A percentile compares a stretch with the other conserved stretches of the same genome.
These are phyloP conservation scores for Pseudonitzschia multiseries DNA, from an alignment of 108 stramenopile genomes.

Conservation along the genomic window DNA sequence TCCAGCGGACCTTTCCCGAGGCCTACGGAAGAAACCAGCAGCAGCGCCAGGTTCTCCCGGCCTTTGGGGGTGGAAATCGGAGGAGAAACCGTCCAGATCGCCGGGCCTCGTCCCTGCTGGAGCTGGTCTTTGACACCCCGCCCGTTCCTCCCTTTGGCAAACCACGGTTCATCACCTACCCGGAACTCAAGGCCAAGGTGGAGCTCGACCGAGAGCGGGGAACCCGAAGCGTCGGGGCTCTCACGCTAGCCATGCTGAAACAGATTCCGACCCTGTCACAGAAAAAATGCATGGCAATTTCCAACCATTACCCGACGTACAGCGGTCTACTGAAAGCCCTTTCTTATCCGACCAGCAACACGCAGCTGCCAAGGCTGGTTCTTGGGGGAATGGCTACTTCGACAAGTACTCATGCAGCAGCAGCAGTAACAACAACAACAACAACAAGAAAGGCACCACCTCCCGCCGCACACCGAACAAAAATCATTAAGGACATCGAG, in stretches of 20 bases:
- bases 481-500: not conserved
- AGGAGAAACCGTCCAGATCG: slow-evolving; percentile 11
- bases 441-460: not conserved
- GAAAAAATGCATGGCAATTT: slow-evolving; percentile 39
- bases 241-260: slow-evolving; percentile 45
- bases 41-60: slow-evolving; percentile 17
- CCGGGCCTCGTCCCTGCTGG: slow-evolving; percentile 32
- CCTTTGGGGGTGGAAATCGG: slow-evolving; percentile 14
- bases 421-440: not conserved
- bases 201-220: slow-evolving; percentile 56
- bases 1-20: slow-evolving; percentile 55
- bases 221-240: slow-evolving; percentile 36
- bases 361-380: not conserved
- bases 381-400: not conserved
- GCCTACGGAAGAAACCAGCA: slow-evolving; percentile 23
- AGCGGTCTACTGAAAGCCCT: slow-evolving; percentile 25
- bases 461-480: not conserved
- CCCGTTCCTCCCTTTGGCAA: slow-evolving; percentile 31
- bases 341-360: not conserved
- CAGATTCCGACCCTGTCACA: slow-evolving; percentile 45
- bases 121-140: slow-evolving; percentile 53
- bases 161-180: slow-evolving; percentile 46
- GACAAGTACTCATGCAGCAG: no score
- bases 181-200: slow-evolving; percentile 53
- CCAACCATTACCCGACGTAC: slow-evolving; percentile 36